Percentiles rank a stretch among this genome's conserved stretches.
Conservation (phyloP, 202 grass and related monocot genomes). For the Saccharum hybrid region DNA sequence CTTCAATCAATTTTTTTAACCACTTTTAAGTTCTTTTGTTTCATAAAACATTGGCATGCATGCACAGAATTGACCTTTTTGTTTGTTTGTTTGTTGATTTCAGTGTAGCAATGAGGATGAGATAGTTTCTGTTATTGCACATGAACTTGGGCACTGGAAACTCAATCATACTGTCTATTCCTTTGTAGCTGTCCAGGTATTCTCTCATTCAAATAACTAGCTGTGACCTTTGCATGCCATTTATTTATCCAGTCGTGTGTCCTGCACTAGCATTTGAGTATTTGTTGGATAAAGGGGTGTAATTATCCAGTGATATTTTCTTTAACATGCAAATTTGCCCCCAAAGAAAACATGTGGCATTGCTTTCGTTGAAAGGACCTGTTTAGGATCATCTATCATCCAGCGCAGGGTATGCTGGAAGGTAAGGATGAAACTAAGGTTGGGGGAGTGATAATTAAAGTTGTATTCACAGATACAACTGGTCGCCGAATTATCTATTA, state of each 20-base stretch:
- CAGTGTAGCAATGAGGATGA: slow-evolving; percentile 93
- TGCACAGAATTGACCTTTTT: slow-evolving; percentile 6
- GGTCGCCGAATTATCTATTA: not conserved
- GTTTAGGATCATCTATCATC: not conserved
- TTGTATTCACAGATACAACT: not conserved
- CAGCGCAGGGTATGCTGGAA: slow-evolving; percentile 16
- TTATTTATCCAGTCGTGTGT: slow-evolving; percentile 18
- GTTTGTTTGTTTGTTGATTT: slow-evolving; percentile 29
- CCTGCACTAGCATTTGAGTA: slow-evolving; percentile 27
- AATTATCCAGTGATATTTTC: slow-evolving; percentile 13
- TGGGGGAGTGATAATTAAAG: not conserved
- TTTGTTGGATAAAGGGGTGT: slow-evolving; percentile 29
- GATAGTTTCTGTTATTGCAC: slow-evolving; percentile 97
- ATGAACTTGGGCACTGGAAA: slow-evolving; percentile 99
- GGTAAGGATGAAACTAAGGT: slow-evolving; percentile 6
- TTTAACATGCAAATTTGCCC: not conserved
- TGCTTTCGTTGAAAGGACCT: not conserved
- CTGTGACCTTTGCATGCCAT: slow-evolving; percentile 6
- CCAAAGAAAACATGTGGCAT: not conserved
- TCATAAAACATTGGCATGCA: slow-evolving; percentile 30
- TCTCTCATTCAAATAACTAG: slow-evolving; percentile 35
- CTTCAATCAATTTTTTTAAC: slow-evolving; percentile 20
- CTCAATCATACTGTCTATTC: slow-evolving; percentile 93
- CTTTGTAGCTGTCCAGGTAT: slow-evolving; percentile 93
- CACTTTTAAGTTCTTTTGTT: slow-evolving; percentile 20